phyloP scores from a whole-genome alignment of 1,139 yeast genomes.

The Geotrichum phurueaensis region DNA sequence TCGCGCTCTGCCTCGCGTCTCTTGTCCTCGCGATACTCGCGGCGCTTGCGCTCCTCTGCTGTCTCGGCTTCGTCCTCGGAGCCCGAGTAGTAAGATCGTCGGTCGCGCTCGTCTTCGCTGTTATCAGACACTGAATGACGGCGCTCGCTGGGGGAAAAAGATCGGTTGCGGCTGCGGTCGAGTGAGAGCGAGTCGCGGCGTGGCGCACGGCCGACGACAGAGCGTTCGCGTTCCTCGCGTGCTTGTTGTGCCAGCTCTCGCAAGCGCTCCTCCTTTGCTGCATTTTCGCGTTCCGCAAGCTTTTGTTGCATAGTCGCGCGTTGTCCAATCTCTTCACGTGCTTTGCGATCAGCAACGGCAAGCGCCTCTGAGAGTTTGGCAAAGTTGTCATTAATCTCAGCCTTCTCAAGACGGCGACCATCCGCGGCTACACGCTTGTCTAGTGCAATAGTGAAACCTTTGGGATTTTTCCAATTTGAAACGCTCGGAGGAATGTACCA shows the following conservation, averaged over 20 bases:
- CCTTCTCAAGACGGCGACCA: slow-evolving; percentile 38
- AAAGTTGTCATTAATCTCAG: slow-evolving; percentile 54
- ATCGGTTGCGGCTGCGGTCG: background rate
- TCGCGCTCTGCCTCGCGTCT: slow-evolving; percentile 45
- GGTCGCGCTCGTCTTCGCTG: background rate
- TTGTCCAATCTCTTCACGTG: slow-evolving; percentile 60
- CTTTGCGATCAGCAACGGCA: slow-evolving; percentile 65
- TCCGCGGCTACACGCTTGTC: slow-evolving; percentile 70
- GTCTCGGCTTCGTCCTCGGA: slow-evolving; percentile 14
- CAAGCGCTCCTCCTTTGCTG: slow-evolving; percentile 55
- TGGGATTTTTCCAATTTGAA: slow-evolving; percentile 94
- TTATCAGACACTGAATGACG: background rate
- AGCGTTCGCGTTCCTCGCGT: slow-evolving; percentile 36
- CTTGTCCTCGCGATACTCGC: slow-evolving; percentile 41
- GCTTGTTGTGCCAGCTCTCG: slow-evolving; percentile 55
- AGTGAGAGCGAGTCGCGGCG: slow-evolving; percentile 9
- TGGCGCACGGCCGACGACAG: background rate
- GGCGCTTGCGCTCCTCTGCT: slow-evolving; percentile 36
- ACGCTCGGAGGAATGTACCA: slow-evolving; percentile 92
- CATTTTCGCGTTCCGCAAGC: slow-evolving; percentile 50
- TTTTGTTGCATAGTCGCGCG: slow-evolving; percentile 54
- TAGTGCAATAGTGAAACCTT: slow-evolving; percentile 78
- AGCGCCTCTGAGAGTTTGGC: slow-evolving; percentile 64
- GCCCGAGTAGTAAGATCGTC: background rate
- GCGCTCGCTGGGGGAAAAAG: background rate